These are phyloP conservation scores for Magnolia changhungtana DNA, from an alignment of 164 flowering plant species.

Conservation along the genomic window DNA sequence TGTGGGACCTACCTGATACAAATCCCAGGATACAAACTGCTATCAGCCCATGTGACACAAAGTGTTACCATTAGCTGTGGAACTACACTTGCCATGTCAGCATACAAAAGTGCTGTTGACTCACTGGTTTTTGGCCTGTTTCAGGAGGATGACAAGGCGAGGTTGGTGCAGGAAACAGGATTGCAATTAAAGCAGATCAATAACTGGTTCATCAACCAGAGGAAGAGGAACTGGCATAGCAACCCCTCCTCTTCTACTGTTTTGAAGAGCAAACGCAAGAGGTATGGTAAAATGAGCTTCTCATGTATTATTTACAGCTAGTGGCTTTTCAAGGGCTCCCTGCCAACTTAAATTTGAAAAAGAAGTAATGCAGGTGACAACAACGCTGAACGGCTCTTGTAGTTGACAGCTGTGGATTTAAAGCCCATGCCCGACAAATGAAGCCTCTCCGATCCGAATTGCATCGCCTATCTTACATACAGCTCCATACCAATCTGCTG, in stretches of 20 bases:
- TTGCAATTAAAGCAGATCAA: conserved; percentile 86
- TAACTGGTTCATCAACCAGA: conserved; percentile 87
- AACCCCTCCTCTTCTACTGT: conserved; percentile 61
- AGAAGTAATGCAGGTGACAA: conserved; percentile 62
- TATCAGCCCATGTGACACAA: too few relatives aligned
- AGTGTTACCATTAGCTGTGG: too few relatives aligned
- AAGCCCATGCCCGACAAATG: neutral
- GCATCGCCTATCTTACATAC: neutral
- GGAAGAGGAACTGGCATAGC: conserved; percentile 87
- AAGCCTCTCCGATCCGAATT: neutral
- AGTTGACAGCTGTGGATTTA: conserved; percentile 13
- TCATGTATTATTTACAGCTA: neutral
- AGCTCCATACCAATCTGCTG: neutral
- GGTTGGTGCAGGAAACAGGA: conserved; percentile 86
- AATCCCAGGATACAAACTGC: too few relatives aligned
- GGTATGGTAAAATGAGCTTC: conserved; percentile 33
- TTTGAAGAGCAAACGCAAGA: conserved; percentile 72
- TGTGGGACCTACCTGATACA: too few relatives aligned
- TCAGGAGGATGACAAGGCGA: conserved; percentile 90
- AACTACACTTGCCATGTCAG: too few relatives aligned
- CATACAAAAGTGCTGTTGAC: too few relatives aligned
- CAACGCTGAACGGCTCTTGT: conserved; percentile 33
- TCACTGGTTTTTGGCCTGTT: conserved; percentile 3
- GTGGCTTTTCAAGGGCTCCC: neutral
- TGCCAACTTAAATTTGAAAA: conserved; percentile 25